Percentiles rank a stretch among this genome's conserved stretches.
These are phyloP conservation scores for Talaromyces ruber DNA, from an alignment of 495 filamentous ascomycete species.

Conservation along the genomic window DNA sequence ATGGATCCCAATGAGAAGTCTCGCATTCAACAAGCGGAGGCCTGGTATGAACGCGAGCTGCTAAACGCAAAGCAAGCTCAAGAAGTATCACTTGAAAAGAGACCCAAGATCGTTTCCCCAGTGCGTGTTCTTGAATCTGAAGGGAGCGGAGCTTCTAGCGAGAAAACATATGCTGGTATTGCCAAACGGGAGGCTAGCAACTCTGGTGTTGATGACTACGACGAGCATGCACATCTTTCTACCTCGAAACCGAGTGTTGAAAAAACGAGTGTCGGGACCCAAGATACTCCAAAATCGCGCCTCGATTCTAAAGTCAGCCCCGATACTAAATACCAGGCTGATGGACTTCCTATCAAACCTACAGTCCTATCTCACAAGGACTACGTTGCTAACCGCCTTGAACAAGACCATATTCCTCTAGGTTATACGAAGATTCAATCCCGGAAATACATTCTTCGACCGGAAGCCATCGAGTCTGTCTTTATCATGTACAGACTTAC, in stretches of 20 bases:
- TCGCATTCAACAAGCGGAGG: conserved; percentile 19
- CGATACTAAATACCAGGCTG: background rate
- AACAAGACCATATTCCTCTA: conserved; percentile 52
- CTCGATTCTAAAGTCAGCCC: background rate
- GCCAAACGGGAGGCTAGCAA: background rate
- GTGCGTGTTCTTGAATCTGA: background rate
- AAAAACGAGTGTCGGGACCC: background rate
- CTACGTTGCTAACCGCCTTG: conserved; percentile 49
- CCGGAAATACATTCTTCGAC: conserved; percentile 71
- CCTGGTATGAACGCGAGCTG: conserved; percentile 18
- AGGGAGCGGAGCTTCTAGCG: background rate
- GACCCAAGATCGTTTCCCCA: background rate
- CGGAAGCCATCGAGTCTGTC: conserved; percentile 90
- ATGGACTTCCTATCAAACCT: conserved; percentile 13
- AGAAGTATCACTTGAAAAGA: background rate
- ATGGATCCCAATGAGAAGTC: conserved; percentile 43
- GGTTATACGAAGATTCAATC: conserved; percentile 55
- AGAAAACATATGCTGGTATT: background rate
- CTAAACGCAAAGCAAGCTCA: conserved; percentile 9
- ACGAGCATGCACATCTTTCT: conserved; percentile 5
- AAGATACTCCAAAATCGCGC: background rate
- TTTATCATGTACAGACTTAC: conserved; percentile 95
- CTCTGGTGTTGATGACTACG: background rate
- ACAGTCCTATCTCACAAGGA: conserved; percentile 52
- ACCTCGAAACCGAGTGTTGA: background rate